Evolutionary conservation across 2,329 filamentous ascomycete species (phyloP).

Genomic region (Botrytis elliptica): DNA sequence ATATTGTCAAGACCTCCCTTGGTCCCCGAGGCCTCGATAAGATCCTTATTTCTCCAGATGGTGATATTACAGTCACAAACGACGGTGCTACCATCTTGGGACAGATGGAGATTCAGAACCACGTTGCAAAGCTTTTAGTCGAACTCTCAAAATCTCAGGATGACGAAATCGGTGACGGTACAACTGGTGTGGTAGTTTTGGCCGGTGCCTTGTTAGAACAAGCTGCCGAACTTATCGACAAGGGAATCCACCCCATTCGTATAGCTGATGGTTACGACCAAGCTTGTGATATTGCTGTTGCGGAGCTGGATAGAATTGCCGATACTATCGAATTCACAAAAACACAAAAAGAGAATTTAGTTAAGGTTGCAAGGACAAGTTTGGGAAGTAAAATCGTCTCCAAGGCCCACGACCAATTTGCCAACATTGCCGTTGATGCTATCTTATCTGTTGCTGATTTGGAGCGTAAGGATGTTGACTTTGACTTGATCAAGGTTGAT

Average conservation of each 20-base stretch:
- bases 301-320: slow-evolving; percentile 88
- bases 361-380: slow-evolving; percentile 94
- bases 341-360: slow-evolving; percentile 77
- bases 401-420: slow-evolving; percentile 97
- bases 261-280: slow-evolving; percentile 98
- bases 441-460: slow-evolving; percentile 95
- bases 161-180: slow-evolving; percentile 97
- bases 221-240: slow-evolving; percentile 96
- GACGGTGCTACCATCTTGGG: slow-evolving; percentile 96
- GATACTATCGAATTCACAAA: slow-evolving; percentile 85
- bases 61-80: slow-evolving; percentile 98
- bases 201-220: slow-evolving; percentile 94
- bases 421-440: slow-evolving; percentile 94
- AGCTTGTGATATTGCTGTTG: slow-evolving; percentile 93
- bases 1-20: slow-evolving; percentile 95
- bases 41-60: slow-evolving; percentile 97
- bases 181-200: slow-evolving; percentile 94
- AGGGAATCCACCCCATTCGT: slow-evolving; percentile 97
- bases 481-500: slow-evolving; percentile 98
- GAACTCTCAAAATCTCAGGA: slow-evolving; percentile 98
- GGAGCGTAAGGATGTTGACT: slow-evolving; percentile 95
- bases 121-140: slow-evolving; percentile 94
- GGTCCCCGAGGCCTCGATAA: slow-evolving; percentile 96
- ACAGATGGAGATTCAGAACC: slow-evolving; percentile 99
- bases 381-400: slow-evolving; percentile 98